Conservation (phyloP, 805 yeast genomes). For the Cyberlindnera galapagoensis region DNA sequence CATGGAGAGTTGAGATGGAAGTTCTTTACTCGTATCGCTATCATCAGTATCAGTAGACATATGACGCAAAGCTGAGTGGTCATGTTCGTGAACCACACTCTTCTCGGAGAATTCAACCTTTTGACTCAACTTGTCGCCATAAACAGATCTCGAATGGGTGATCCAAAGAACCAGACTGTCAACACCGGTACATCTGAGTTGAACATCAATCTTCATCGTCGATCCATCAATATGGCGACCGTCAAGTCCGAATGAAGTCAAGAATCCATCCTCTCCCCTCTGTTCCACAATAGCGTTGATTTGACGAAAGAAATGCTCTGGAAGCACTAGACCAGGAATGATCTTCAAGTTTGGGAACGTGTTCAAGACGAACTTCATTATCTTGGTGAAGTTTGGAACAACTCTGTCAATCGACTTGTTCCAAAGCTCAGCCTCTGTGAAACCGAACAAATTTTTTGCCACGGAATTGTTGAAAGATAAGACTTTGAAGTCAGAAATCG, state of each 20-base stretch:
- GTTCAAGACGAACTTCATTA: constrained; percentile 25
- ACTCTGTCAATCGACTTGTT: constrained; percentile 47
- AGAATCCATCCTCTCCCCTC: constrained; percentile 42
- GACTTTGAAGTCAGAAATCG: constrained; percentile 36
- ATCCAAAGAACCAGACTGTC: constrained; percentile 73
- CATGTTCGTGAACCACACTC: background rate
- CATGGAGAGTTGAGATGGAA: constrained; percentile 34
- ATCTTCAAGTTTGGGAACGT: constrained; percentile 35
- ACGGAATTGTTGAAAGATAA: constrained; percentile 77
- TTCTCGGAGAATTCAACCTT: constrained; percentile 9
- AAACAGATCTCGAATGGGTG: constrained; percentile 60
- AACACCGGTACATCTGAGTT: constrained; percentile 60
- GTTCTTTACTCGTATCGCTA: constrained; percentile 27
- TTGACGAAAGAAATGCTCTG: constrained; percentile 86
- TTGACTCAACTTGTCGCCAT: constrained; percentile 13
- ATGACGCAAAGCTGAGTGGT: background rate
- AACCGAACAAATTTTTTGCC: constrained; percentile 73
- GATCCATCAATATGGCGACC: constrained; percentile 71
- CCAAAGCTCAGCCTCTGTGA: constrained; percentile 36
- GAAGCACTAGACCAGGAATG: constrained; percentile 69
- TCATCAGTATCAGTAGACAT: constrained; percentile 23
- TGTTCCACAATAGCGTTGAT: constrained; percentile 31
- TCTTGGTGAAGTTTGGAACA: constrained; percentile 53
- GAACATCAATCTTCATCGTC: constrained; percentile 63
- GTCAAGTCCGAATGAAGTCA: constrained; percentile 59